Conservation (phyloP, 805 yeast species). For the Suhomyces vadensis region DNA sequence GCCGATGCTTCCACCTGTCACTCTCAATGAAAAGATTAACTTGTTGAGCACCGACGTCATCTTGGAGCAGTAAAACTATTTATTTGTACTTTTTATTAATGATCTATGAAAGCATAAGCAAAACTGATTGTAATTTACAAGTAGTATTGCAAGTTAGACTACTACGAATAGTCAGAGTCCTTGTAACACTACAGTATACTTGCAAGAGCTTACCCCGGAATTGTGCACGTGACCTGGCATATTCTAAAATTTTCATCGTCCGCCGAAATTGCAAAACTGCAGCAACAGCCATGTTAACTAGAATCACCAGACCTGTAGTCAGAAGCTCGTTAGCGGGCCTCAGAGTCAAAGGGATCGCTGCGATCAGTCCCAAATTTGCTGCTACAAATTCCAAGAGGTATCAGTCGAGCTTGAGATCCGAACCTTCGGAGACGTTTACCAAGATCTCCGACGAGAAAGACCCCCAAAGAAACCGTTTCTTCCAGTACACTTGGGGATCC, state of each 20-base stretch:
- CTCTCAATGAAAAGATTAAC: constrained; percentile 46
- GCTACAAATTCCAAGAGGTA: background rate
- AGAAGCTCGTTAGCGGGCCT: background rate
- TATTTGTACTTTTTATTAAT: background rate
- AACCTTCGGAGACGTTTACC: constrained; percentile 49
- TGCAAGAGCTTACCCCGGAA: too few species aligned
- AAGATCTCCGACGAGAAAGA: constrained; percentile 60
- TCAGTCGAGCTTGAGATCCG: constrained; percentile 5
- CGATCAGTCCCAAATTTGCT: background rate
- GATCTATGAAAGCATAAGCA: too few species aligned
- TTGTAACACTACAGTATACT: too few species aligned
- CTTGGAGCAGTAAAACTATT: background rate
- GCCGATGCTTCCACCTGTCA: constrained; percentile 36
- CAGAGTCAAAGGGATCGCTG: background rate
- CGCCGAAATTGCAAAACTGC: background rate
- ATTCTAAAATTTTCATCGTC: too few species aligned
- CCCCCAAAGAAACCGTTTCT: constrained; percentile 70
- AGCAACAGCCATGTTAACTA: constrained; percentile 7
- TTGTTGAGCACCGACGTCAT: constrained; percentile 34
- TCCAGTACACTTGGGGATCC: constrained; percentile 92
- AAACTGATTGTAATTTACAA: too few species aligned
- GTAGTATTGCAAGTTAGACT: too few species aligned
- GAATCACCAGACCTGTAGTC: constrained; percentile 8
- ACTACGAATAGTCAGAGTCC: too few species aligned
- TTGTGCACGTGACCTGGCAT: too few species aligned